Evolutionary conservation across 352 stramenopile species (phyloP).

Genomic region (Pythium guiyangense): DNA sequence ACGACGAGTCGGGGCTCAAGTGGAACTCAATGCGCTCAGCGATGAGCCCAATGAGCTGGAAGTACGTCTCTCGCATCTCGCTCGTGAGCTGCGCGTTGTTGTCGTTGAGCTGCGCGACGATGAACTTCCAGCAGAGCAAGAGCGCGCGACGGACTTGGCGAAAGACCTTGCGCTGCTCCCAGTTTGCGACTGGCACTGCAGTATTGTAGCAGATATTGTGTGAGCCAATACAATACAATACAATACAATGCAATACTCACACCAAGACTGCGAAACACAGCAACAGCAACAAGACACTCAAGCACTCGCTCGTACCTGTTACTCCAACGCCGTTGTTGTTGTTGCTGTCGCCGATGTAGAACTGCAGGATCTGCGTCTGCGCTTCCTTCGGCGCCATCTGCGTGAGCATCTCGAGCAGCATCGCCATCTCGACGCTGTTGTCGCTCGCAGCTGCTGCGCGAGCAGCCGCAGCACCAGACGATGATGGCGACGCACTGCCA

Average conservation of each 20-base stretch:
- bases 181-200: conserved; percentile 21
- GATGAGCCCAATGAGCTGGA: conserved; percentile 58
- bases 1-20: conserved; percentile 20
- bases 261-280: too few species aligned
- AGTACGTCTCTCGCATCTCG: conserved; percentile 48
- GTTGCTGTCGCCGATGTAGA: conserved; percentile 31
- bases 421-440: conserved; percentile 18
- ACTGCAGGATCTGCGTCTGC: conserved; percentile 46
- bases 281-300: background rate
- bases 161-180: conserved; percentile 40
- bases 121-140: too few species aligned
- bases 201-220: background rate
- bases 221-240: background rate
- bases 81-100: conserved; percentile 22
- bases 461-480: too few species aligned
- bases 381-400: conserved; percentile 59
- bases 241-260: background rate
- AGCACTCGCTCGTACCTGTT: conserved; percentile 13
- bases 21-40: conserved; percentile 68
- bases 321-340: conserved; percentile 7
- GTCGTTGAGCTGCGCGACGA: conserved; percentile 56
- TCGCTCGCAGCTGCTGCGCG: conserved; percentile 5
- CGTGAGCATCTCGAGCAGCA: conserved; percentile 37
- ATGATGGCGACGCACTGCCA: background rate
- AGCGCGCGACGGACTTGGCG: too few species aligned